Evolutionary conservation across 1,139 yeast genomes (phyloP).

Genomic region (Nadsonia starkeyi-henricii): DNA sequence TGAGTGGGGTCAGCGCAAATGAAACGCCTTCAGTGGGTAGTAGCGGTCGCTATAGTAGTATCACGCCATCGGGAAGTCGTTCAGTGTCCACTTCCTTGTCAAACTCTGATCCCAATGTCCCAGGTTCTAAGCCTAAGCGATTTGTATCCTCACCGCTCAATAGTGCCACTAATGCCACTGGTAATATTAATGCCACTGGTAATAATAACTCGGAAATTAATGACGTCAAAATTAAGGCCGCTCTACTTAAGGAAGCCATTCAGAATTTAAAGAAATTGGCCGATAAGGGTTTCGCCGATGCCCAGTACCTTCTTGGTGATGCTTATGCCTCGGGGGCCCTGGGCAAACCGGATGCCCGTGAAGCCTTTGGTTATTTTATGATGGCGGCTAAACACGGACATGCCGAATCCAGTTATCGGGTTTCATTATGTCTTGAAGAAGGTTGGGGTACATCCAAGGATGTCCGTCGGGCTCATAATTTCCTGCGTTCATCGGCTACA

Average conservation of each 20-base stretch:
- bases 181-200: conserved; percentile 14
- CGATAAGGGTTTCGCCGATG: conserved; percentile 75
- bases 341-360: conserved; percentile 68
- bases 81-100: too few species aligned
- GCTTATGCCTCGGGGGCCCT: conserved; percentile 77
- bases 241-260: conserved; percentile 55
- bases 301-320: conserved; percentile 83
- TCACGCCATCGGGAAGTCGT: too few species aligned
- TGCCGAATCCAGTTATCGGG: conserved; percentile 78
- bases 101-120: background rate
- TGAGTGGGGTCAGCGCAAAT: too few species aligned
- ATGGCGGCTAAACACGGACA: conserved; percentile 91
- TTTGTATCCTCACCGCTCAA: conserved; percentile 4
- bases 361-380: conserved; percentile 65
- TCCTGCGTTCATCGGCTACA: conserved; percentile 74
- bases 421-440: conserved; percentile 83
- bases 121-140: background rate
- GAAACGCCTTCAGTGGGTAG: too few species aligned
- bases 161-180: conserved; percentile 14
- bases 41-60: too few species aligned
- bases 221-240: conserved; percentile 31
- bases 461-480: conserved; percentile 73
- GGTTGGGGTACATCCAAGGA: conserved; percentile 90
- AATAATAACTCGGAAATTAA: conserved; percentile 1
- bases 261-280: conserved; percentile 56